A percentile compares a stretch with the other conserved stretches of the same genome.
Evolutionary conservation across 805 yeast genomes (phyloP).

Genomic region (Cyberlindnera xylosilytica): DNA sequence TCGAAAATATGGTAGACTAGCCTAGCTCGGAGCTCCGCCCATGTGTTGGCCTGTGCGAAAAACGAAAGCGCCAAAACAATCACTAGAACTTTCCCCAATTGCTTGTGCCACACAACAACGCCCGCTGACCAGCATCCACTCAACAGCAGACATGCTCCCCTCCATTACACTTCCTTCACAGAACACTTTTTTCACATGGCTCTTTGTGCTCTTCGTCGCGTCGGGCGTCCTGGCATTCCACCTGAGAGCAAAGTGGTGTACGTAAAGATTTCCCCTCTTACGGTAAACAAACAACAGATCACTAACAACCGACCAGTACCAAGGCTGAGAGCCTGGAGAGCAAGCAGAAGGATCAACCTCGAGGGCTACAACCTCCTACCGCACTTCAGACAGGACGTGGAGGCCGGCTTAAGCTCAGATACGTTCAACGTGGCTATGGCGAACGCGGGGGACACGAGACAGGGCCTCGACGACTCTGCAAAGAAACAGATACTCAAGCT

Average conservation of each 20-base stretch:
- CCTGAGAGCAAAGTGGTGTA: conserved; percentile 20
- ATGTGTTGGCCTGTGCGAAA: too few species aligned
- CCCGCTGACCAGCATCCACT: too few species aligned
- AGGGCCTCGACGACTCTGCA: conserved; percentile 58
- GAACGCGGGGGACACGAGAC: conserved; percentile 50
- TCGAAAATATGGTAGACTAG: too few species aligned
- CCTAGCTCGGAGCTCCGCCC: too few species aligned
- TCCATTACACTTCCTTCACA: background rate
- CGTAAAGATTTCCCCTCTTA: conserved; percentile 4
- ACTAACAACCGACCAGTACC: conserved; percentile 17
- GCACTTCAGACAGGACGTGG: conserved; percentile 46
- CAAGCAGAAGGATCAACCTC: conserved; percentile 24
- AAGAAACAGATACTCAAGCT: conserved; percentile 48
- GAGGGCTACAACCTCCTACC: conserved; percentile 27
- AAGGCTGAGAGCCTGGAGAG: conserved; percentile 20
- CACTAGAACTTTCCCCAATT: too few species aligned
- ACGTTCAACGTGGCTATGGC: conserved; percentile 50
- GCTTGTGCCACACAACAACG: too few species aligned
- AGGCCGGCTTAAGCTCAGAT: conserved; percentile 55
- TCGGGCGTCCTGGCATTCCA: conserved; percentile 4
- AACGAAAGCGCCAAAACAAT: too few species aligned
- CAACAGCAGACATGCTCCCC: too few species aligned
- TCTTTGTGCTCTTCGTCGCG: background rate
- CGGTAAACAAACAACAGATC: background rate
- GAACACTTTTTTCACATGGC: background rate